Evolutionary conservation across 176 grass and related monocot species (phyloP).

Genomic region (Aegilops bicornis): DNA sequence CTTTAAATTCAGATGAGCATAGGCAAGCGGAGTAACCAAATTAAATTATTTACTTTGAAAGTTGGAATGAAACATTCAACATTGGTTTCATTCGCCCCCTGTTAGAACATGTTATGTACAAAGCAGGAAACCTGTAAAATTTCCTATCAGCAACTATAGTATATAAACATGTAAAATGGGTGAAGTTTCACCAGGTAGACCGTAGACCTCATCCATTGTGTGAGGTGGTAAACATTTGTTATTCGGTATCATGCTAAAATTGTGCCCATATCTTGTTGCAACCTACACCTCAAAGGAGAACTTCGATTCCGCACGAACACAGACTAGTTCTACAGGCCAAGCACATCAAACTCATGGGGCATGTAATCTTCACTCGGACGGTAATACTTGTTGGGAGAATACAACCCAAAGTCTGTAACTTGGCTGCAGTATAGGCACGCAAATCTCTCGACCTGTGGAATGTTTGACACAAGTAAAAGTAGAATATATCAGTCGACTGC

Average conservation of each 20-base stretch:
- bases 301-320: neutral
- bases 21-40: neutral
- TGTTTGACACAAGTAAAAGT: neutral
- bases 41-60: neutral
- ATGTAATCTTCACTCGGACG: slow-evolving; percentile 98
- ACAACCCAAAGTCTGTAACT: slow-evolving; percentile 83
- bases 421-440: slow-evolving; percentile 94
- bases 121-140: slow-evolving; percentile 12
- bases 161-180: slow-evolving; percentile 12
- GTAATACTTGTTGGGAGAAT: slow-evolving; percentile 94
- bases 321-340: slow-evolving; percentile 46
- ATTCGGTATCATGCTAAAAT: slow-evolving; percentile 20
- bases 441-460: slow-evolving; percentile 87
- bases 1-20: neutral
- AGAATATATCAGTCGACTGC: neutral
- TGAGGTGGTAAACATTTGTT: neutral
- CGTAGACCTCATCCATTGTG: neutral
- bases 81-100: slow-evolving; percentile 16
- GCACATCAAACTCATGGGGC: slow-evolving; percentile 93
- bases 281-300: neutral
- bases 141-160: slow-evolving; percentile 24
- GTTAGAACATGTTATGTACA: slow-evolving; percentile 24
- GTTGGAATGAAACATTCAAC: neutral
- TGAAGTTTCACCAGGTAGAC: slow-evolving; percentile 18
- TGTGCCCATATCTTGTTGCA: slow-evolving; percentile 16